Evolutionary conservation across 1,139 yeast genomes (phyloP), one percentile per base, ranked within the genome.

Genomic region (Geotrichum candidum): DNA sequence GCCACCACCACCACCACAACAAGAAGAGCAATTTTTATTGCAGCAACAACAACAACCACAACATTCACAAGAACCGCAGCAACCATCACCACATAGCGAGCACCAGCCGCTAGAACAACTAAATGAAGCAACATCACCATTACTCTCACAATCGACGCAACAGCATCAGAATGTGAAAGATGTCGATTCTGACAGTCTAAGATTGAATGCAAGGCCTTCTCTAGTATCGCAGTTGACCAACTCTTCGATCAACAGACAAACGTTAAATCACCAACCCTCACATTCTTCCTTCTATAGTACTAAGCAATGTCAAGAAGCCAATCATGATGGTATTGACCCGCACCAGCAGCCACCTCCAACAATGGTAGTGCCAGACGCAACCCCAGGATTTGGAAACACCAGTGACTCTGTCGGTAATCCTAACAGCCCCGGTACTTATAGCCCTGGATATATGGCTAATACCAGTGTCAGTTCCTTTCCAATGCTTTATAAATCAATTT

Each of bases 261-360:
- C 56, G 51, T 65, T 58, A 7, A 57, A 52, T 33, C 62, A 46
- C n/a, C 63, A 63, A 45, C 51, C 53, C 29, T 53, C 61, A 13
- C 15, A 55, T 33, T 22, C 48, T 7, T 52, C 61, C n/a, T 29
- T 51, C 27, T 56, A 55, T 50, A 51, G 57, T 3, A 52, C 25
- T 35, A 31, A 51, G 33, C 9, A 41, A 9, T 53, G 55, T n/a
- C 52, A 54, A 23, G 51, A 29, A 27, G 31, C 45, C 15, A 51
- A 29, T 15, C 53, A 41, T 41, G 46, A 41, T 13, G n/a, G 46
- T 15, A 15, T 41, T 23, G 46, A 10, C 7, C 27, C 27, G 25
- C 54, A 29, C 4, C 54, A 51, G 10, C 38, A 33, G 13, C 13
- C 41, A 10, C 25, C 51, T 13, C 38, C 51, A 7, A 25, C 51